Conservation (phyloP, 2,329 filamentous ascomycete species). For the Gyromitra esculenta region DNA sequence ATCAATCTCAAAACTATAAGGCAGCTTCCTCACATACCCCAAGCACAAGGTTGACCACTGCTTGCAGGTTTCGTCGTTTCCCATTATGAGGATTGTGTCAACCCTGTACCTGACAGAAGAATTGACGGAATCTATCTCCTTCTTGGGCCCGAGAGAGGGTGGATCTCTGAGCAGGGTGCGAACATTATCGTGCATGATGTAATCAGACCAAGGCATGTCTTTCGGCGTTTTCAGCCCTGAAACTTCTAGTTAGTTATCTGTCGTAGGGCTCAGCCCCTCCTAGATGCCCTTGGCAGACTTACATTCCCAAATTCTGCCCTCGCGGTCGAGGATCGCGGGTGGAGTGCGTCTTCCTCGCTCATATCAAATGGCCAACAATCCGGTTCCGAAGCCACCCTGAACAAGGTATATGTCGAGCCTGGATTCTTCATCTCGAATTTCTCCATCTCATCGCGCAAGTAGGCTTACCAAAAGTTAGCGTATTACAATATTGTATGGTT, state of each 20-base stretch:
- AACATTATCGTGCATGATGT: slow-evolving; percentile 20
- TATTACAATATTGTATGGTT: background rate
- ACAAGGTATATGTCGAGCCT: slow-evolving; percentile 23
- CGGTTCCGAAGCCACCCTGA: slow-evolving; percentile 24
- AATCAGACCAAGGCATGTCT: slow-evolving; percentile 35
- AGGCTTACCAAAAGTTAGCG: slow-evolving; percentile 17
- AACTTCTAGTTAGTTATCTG: background rate
- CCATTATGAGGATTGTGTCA: slow-evolving; percentile 43
- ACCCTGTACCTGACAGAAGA: slow-evolving; percentile 13
- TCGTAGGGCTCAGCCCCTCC: background rate
- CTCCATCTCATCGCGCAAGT: slow-evolving; percentile 39
- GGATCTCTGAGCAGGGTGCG: slow-evolving; percentile 25
- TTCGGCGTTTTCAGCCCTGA: slow-evolving; percentile 35
- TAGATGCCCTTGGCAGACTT: background rate
- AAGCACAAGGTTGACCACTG: slow-evolving; percentile 17
- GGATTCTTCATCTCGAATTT: slow-evolving; percentile 35
- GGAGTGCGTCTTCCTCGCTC: slow-evolving; percentile 1
- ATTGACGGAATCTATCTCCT: background rate
- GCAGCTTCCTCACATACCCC: slow-evolving; percentile 27
- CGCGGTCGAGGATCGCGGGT: slow-evolving; percentile 33
- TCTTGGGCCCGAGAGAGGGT: slow-evolving; percentile 20
- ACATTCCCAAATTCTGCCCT: slow-evolving; percentile 47
- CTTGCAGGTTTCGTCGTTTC: slow-evolving; percentile 19
- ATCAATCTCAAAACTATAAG: slow-evolving; percentile 30
- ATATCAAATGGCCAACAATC: slow-evolving; percentile 28